phyloP scores from a whole-genome alignment of 139 green algal genomes.

The Closterium sp. region DNA sequence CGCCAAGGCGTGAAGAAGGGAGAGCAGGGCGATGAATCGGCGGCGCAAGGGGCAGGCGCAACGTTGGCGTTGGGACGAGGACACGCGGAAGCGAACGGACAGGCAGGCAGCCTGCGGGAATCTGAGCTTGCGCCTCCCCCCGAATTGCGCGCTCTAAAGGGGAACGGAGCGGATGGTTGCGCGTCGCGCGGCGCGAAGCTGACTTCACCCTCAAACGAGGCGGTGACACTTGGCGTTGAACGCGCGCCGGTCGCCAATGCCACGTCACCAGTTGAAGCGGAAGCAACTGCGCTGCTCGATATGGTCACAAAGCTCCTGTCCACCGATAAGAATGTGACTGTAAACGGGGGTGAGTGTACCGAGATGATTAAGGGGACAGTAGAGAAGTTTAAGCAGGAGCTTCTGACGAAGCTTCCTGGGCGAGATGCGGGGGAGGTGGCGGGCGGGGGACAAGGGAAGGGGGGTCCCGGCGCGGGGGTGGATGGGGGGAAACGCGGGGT shows the following conservation, averaged over 20 bases:
- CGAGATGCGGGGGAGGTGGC: neutral
- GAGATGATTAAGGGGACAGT: neutral
- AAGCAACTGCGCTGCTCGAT: neutral
- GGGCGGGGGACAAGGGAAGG: neutral
- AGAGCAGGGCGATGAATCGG: neutral
- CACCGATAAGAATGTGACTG: neutral
- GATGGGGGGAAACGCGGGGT: neutral
- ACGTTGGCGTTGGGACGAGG: too few species aligned
- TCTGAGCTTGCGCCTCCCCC: neutral
- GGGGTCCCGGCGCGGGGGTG: too few species aligned
- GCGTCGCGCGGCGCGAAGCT: neutral
- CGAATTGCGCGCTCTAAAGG: neutral
- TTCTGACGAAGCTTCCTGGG: neutral
- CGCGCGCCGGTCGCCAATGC: neutral
- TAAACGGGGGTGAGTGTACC: neutral
- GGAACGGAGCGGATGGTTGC: neutral
- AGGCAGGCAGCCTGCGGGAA: neutral
- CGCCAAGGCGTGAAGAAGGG: neutral
- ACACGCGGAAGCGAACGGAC: neutral
- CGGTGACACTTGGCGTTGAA: neutral
- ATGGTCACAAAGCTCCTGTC: neutral
- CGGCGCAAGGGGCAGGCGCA: neutral
- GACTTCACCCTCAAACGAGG: neutral
- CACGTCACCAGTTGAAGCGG: neutral
- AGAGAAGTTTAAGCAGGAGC: neutral